phyloP scores from a whole-genome alignment of 2,329 filamentous ascomycete genomes.

The Cercospora zeae-maydis region DNA sequence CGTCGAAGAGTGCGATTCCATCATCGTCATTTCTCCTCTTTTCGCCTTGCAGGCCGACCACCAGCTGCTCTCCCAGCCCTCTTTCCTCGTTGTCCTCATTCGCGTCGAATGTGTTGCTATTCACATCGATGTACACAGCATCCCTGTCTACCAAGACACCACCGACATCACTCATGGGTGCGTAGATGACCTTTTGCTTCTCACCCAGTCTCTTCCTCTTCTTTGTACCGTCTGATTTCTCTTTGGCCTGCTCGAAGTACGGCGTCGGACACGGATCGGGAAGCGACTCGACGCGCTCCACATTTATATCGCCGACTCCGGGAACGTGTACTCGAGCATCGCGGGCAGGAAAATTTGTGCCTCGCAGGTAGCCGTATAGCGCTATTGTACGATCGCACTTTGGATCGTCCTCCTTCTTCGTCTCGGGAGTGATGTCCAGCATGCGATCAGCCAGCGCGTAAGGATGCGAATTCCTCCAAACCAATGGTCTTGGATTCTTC shows the following conservation, averaged over 20 bases:
- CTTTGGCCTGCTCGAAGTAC: slow-evolving; percentile 79
- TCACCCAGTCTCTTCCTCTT: slow-evolving; percentile 79
- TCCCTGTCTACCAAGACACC: slow-evolving; percentile 96
- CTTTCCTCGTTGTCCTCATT: slow-evolving; percentile 66
- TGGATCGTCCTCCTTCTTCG: slow-evolving; percentile 78
- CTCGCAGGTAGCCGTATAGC: slow-evolving; percentile 87
- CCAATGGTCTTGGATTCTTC: slow-evolving; percentile 95
- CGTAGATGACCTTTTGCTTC: slow-evolving; percentile 94
- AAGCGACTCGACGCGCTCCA: slow-evolving; percentile 77
- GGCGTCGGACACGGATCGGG: slow-evolving; percentile 96
- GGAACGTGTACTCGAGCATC: slow-evolving; percentile 88
- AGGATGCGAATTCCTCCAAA: slow-evolving; percentile 95
- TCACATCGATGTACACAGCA: slow-evolving; percentile 82
- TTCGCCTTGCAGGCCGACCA: slow-evolving; percentile 82
- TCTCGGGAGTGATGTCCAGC: slow-evolving; percentile 90
- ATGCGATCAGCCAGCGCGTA: slow-evolving; percentile 93
- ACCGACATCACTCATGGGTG: slow-evolving; percentile 96
- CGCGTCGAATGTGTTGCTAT: slow-evolving; percentile 66
- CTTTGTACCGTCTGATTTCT: slow-evolving; percentile 79
- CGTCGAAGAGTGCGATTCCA: slow-evolving; percentile 81
- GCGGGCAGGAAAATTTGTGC: slow-evolving; percentile 85
- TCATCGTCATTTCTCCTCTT: slow-evolving; percentile 76
- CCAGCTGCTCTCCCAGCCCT: slow-evolving; percentile 92
- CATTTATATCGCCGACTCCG: slow-evolving; percentile 82
- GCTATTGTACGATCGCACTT: slow-evolving; percentile 90